These are phyloP conservation scores for Phaeosphaeria sp. DNA, from an alignment of 2,329 filamentous ascomycete species.

Conservation along the genomic window DNA sequence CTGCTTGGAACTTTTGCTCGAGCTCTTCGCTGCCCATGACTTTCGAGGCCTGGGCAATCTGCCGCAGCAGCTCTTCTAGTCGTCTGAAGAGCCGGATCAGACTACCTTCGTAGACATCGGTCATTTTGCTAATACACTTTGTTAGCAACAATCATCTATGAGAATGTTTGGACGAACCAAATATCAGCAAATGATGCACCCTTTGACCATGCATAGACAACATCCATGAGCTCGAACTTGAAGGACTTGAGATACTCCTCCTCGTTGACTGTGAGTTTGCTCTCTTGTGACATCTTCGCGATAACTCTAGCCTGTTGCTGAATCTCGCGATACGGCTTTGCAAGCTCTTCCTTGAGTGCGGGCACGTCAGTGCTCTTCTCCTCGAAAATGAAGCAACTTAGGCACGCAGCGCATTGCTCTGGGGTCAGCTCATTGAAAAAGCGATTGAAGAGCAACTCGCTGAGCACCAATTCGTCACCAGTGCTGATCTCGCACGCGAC, in stretches of 20 bases:
- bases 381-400: slow-evolving; percentile 97
- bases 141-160: no score
- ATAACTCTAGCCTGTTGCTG: slow-evolving; percentile 85
- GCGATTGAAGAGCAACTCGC: slow-evolving; percentile 91
- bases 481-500: slow-evolving; percentile 98
- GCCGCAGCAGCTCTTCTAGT: slow-evolving; percentile 88
- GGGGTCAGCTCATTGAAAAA: slow-evolving; percentile 97
- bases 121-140: slow-evolving; percentile 82
- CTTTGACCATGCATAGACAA: slow-evolving; percentile 89
- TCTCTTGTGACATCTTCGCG: slow-evolving; percentile 93
- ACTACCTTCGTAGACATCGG: slow-evolving; percentile 95
- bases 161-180: slow-evolving; percentile 69
- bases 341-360: slow-evolving; percentile 78
- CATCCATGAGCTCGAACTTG: slow-evolving; percentile 97
- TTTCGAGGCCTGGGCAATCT: slow-evolving; percentile 94
- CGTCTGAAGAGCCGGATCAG: slow-evolving; percentile 95
- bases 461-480: slow-evolving; percentile 91
- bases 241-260: slow-evolving; percentile 90
- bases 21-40: slow-evolving; percentile 98
- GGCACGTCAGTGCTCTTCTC: slow-evolving; percentile 84
- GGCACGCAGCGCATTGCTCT: slow-evolving; percentile 82
- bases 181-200: slow-evolving; percentile 91
- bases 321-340: slow-evolving; percentile 85
- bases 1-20: slow-evolving; percentile 87
- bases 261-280: slow-evolving; percentile 91